phyloP scores from a whole-genome alignment of 495 filamentous ascomycete genomes.

The Chaetomium fimeti region DNA sequence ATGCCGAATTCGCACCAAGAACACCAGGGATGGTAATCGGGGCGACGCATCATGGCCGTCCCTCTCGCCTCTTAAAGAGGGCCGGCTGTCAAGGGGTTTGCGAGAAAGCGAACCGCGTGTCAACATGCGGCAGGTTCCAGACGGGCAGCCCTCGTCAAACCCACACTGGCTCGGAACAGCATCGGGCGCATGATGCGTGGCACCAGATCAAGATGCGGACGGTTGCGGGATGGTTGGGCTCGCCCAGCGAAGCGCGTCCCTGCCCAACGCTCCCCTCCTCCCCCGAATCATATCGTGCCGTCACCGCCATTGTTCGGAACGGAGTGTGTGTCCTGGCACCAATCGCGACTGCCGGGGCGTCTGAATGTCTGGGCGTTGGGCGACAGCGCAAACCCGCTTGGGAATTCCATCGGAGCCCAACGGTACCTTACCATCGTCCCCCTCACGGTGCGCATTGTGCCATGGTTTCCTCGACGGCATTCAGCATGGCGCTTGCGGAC shows the following conservation, averaged over 20 bases:
- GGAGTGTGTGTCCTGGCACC: constrained; percentile 31
- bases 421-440: constrained; percentile 28
- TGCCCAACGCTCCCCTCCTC: constrained; percentile 28
- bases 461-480: not conserved
- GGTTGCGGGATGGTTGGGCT: constrained; percentile 19
- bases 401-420: constrained; percentile 32
- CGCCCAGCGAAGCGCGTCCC: constrained; percentile 28
- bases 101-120: constrained; percentile 12
- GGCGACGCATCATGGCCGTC: constrained; percentile 4
- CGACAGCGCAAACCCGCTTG: constrained; percentile 28
- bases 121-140: constrained; percentile 16
- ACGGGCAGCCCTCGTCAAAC: not conserved
- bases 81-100: not conserved
- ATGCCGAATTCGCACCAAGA: constrained; percentile 21
- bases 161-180: constrained; percentile 5
- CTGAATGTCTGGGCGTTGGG: constrained; percentile 30
- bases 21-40: constrained; percentile 7
- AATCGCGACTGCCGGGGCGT: constrained; percentile 23
- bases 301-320: constrained; percentile 20
- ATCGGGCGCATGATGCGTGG: constrained; percentile 22
- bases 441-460: not conserved
- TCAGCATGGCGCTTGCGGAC: constrained; percentile 16
- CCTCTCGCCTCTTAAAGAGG: constrained; percentile 14
- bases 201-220: constrained; percentile 14
- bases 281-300: constrained; percentile 27